Evolutionary conservation across 106 monocot species (phyloP), one percentile per base, ranked within the genome.

Genomic region (Acorus gramineus): DNA sequence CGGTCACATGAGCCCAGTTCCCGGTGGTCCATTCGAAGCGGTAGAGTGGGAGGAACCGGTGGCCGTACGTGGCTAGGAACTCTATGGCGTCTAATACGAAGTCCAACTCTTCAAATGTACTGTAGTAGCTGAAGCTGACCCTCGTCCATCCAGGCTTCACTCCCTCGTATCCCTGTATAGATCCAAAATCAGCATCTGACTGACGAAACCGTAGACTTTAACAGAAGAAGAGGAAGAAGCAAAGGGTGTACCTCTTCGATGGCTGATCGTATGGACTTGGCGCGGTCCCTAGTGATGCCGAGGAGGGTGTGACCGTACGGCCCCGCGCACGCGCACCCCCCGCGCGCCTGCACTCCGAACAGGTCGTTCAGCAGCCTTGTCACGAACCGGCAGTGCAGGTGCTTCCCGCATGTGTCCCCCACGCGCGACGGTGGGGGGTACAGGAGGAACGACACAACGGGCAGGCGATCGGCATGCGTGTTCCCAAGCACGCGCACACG

Each of bases 251-350:
- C 85, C 76, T 56, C 69, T 13, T 79, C 59, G 44, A 89, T 71
- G 11, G 70, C 74, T 6, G 71, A 65, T 49, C 70, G 69, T 66
- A 85, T 65, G 63, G 60, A 60, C 4, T 65, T 57, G 9, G 89
- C 67, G 0, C 52, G 67, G 2, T 53, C 71, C 1, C 8, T 14
- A 5, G n/a, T 64, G 11, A 89, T 71, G 6, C 71, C 76, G 53
- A 89, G 85, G 11, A 89, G 79, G 11, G 55, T 49, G 70, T 89
- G 89, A 7, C 71, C 85, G 51, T 89, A 89, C 4, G 89, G 89
- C 11, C 89, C 81, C 2, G 89, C 89, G 57, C 89, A 90, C 9
- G 82, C 65, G 67, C 89, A 89, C 2, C 88, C 88, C 2, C 81
- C 88, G 45, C 86, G 82, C 5, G 77, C 77, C 54, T 89, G 89